A percentile compares a stretch with the other conserved stretches of the same genome.
Conservation (phyloP, 768 basidiomycete genomes). For the Tylopilus felleus region DNA sequence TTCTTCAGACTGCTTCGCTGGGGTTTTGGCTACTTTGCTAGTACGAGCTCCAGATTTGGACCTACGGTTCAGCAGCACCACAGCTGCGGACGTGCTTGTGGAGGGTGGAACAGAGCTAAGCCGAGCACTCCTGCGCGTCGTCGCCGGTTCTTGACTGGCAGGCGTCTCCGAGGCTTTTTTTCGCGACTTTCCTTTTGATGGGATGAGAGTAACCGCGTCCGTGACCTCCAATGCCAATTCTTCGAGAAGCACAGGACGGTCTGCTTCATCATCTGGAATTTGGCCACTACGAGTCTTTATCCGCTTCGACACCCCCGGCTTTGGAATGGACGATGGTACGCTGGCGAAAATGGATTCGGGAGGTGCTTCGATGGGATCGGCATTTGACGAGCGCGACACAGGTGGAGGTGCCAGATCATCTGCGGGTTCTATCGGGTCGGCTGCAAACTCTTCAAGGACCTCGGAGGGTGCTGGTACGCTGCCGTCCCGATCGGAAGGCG, state of each 20-base stretch:
- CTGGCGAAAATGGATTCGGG: conserved; percentile 4
- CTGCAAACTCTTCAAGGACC: not conserved
- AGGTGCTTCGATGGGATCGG: conserved; percentile 32
- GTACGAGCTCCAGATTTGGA: not conserved
- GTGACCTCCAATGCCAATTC: conserved; percentile 16
- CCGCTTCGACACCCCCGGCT: conserved; percentile 35
- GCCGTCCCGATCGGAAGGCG: not conserved
- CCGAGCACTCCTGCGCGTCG: conserved; percentile 22
- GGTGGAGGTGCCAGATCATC: conserved; percentile 32
- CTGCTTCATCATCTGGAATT: conserved; percentile 22
- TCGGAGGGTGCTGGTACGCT: not conserved
- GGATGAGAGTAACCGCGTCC: conserved; percentile 21
- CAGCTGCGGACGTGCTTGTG: conserved; percentile 7
- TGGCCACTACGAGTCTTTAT: conserved; percentile 43
- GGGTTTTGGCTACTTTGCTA: conserved; percentile 9
- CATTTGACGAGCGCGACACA: conserved; percentile 5
- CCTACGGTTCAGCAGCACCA: not conserved
- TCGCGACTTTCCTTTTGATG: conserved; percentile 16
- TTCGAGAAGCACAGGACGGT: conserved; percentile 24
- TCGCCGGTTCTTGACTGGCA: conserved; percentile 20
- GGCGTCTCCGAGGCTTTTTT: conserved; percentile 16
- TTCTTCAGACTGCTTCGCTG: conserved; percentile 8
- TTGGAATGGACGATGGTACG: conserved; percentile 21
- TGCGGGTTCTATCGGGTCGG: conserved; percentile 45
- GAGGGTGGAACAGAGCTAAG: conserved; percentile 4